These are phyloP conservation scores for Monosporascus sp. DNA, from an alignment of 2,329 filamentous ascomycete genomes.

Conservation along the genomic window DNA sequence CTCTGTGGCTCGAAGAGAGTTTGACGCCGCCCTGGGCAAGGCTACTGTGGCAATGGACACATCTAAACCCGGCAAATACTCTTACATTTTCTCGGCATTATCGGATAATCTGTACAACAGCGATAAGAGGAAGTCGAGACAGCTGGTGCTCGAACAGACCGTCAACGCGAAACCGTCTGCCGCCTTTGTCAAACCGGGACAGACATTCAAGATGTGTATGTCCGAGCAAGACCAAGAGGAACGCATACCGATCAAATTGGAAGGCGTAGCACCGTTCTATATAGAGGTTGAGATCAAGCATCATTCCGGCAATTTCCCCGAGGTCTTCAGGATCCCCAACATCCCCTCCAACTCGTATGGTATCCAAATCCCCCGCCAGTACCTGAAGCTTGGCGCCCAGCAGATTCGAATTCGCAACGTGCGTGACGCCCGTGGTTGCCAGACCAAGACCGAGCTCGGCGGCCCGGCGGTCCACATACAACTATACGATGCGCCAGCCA, in stretches of 20 bases:
- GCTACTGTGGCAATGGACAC: slow-evolving; percentile 85
- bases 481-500: slow-evolving; percentile 87
- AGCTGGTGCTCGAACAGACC: slow-evolving; percentile 70
- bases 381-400: slow-evolving; percentile 84
- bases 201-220: slow-evolving; percentile 93
- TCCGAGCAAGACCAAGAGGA: slow-evolving; percentile 78
- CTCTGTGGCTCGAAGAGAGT: slow-evolving; percentile 60
- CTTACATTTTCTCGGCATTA: slow-evolving; percentile 78
- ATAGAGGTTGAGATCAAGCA: slow-evolving; percentile 93
- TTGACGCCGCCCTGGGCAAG: slow-evolving; percentile 71
- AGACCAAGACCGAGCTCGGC: slow-evolving; percentile 66
- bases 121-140: slow-evolving; percentile 58
- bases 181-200: slow-evolving; percentile 76
- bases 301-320: slow-evolving; percentile 71
- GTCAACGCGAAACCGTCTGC: slow-evolving; percentile 82
- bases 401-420: slow-evolving; percentile 86
- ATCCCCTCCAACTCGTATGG: slow-evolving; percentile 71
- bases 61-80: slow-evolving; percentile 72
- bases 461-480: slow-evolving; percentile 80
- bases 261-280: slow-evolving; percentile 80
- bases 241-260: slow-evolving; percentile 78
- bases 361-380: slow-evolving; percentile 77
- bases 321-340: slow-evolving; percentile 75
- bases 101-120: slow-evolving; percentile 82
- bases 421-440: slow-evolving; percentile 80